Evolutionary conservation across 2,329 filamentous ascomycete genomes (phyloP).

Genomic region (Scedosporium minutisporum): DNA sequence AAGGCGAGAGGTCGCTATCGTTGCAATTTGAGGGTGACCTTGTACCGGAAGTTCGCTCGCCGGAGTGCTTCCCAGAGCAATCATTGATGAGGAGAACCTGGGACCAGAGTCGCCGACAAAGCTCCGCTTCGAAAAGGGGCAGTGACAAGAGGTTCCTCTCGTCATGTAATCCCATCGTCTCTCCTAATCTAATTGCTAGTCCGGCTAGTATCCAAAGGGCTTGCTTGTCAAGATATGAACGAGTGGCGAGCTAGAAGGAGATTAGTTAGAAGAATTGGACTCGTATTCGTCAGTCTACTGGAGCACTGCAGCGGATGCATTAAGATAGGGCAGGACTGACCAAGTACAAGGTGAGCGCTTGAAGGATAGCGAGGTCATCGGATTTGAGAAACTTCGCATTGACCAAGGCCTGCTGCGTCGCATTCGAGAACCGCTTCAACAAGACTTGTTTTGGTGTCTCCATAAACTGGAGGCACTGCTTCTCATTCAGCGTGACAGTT

Average conservation of each 20-base stretch:
- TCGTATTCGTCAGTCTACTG: not conserved
- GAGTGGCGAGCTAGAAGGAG: not conserved
- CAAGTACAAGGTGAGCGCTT: not conserved
- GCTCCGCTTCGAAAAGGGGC: slow-evolving; percentile 1
- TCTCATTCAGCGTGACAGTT: slow-evolving; percentile 11
- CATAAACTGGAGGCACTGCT: not conserved
- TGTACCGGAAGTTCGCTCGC: not conserved
- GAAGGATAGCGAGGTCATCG: not conserved
- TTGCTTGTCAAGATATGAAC: not conserved
- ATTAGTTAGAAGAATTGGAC: not conserved
- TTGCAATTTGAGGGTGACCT: not conserved
- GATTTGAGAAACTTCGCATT: slow-evolving; percentile 5
- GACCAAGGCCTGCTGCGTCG: slow-evolving; percentile 6
- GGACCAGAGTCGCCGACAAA: slow-evolving; percentile 1
- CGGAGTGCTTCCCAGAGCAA: not conserved
- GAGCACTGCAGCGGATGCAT: not conserved
- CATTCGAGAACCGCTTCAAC: slow-evolving; percentile 1
- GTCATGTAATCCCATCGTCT: slow-evolving; percentile 2
- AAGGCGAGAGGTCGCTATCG: slow-evolving; percentile 4
- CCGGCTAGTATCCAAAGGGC: slow-evolving; percentile 3
- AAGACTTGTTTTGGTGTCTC: not conserved
- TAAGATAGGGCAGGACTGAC: not conserved
- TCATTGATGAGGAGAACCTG: slow-evolving; percentile 4
- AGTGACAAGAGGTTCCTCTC: not conserved
- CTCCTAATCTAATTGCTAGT: not conserved